Conservation (phyloP, 306 rosid species). For the Malus orientalis region DNA sequence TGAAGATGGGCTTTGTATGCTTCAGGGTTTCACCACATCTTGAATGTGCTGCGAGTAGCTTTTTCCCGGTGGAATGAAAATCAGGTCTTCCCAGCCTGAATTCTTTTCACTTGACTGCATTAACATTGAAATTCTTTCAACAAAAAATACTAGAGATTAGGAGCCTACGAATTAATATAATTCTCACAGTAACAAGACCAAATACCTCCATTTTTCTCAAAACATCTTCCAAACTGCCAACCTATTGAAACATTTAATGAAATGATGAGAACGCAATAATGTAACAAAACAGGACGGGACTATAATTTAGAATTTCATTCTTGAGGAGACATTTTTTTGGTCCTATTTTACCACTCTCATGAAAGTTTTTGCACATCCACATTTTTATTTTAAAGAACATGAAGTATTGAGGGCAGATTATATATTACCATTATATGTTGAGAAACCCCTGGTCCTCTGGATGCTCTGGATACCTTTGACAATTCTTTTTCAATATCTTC, state of each 20-base stretch:
- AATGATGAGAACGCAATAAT: neutral
- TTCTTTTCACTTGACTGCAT: conserved; percentile 66
- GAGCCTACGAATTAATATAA: neutral
- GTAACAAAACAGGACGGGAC: neutral
- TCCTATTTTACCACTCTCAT: neutral
- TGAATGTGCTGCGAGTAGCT: conserved; percentile 75
- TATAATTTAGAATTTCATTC: too few relatives aligned
- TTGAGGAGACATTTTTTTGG: neutral
- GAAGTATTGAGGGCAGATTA: neutral
- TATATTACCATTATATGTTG: conserved; percentile 65
- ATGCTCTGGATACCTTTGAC: conserved; percentile 54
- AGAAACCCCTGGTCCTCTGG: conserved; percentile 61
- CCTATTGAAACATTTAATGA: conserved; percentile 37
- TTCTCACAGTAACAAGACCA: neutral
- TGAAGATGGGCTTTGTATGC: conserved; percentile 15
- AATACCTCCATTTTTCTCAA: conserved; percentile 91
- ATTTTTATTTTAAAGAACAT: neutral
- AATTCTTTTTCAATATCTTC: conserved; percentile 89
- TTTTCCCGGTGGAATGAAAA: conserved; percentile 93
- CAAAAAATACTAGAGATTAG: conserved; percentile 1
- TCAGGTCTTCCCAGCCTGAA: conserved; percentile 93
- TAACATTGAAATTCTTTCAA: conserved; percentile 13
- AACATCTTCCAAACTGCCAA: conserved; percentile 90
- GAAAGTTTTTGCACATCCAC: neutral
- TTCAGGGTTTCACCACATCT: conserved; percentile 53